These are phyloP conservation scores for Paramecium tetraurelia DNA, from an alignment of 73 alveolate species.

Conservation along the genomic window DNA sequence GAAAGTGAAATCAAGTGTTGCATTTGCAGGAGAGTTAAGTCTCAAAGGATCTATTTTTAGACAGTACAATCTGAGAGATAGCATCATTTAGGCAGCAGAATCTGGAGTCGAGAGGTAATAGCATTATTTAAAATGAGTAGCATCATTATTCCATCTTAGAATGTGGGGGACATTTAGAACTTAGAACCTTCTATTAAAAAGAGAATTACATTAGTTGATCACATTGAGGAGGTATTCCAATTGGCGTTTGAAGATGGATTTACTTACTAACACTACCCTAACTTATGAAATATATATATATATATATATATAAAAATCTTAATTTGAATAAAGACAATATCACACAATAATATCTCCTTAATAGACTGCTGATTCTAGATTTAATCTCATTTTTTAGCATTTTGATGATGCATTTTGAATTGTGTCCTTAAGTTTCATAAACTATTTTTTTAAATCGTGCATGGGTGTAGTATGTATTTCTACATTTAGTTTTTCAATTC, in stretches of 20 bases:
- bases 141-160: slow-evolving; percentile 28
- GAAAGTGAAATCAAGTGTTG: slow-evolving; percentile 77
- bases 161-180: background rate
- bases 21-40: slow-evolving; percentile 91
- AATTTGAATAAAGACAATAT: background rate
- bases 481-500: background rate
- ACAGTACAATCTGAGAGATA: slow-evolving; percentile 85
- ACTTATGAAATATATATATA: background rate
- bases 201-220: background rate
- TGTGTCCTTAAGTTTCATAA: background rate
- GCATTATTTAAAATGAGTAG: background rate
- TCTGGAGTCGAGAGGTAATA: slow-evolving; percentile 72
- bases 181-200: slow-evolving; percentile 23
- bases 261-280: slow-evolving; percentile 5
- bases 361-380: background rate
- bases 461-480: background rate
- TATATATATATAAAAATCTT: background rate
- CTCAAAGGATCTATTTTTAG: slow-evolving; percentile 80
- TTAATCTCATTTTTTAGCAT: background rate
- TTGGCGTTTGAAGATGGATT: slow-evolving; percentile 51
- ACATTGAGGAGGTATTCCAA: slow-evolving; percentile 36
- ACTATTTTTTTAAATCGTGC: background rate
- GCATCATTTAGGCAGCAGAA: slow-evolving; percentile 82
- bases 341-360: background rate
- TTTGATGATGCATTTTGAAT: background rate